These are phyloP conservation scores for Colletotrichum limetticola DNA, from an alignment of 2,329 filamentous ascomycete species.

Conservation along the genomic window DNA sequence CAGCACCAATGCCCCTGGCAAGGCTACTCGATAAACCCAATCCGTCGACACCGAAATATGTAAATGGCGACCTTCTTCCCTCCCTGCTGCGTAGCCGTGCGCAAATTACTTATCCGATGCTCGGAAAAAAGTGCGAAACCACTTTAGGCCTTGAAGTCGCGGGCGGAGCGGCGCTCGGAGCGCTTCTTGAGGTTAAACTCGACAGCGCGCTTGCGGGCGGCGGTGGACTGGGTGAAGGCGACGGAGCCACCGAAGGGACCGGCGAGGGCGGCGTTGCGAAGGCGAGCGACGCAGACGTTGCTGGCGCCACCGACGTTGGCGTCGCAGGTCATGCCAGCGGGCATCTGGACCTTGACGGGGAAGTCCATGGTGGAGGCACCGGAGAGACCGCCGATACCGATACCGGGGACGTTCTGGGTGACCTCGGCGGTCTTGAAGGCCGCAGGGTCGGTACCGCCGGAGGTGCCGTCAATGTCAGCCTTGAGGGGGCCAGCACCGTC, in stretches of 20 bases:
- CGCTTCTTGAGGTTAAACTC: conserved; percentile 58
- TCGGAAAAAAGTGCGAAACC: not conserved
- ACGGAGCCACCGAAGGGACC: conserved; percentile 75
- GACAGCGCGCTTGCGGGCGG: conserved; percentile 71
- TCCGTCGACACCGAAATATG: not conserved
- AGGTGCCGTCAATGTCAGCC: conserved; percentile 69
- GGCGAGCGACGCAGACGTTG: conserved; percentile 73
- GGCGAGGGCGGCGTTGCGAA: conserved; percentile 69
- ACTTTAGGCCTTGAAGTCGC: conserved; percentile 30
- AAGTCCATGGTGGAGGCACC: conserved; percentile 71
- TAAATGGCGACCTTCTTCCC: not conserved
- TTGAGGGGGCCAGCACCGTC: conserved; percentile 73
- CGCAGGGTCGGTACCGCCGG: conserved; percentile 67
- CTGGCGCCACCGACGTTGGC: conserved; percentile 66
- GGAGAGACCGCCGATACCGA: conserved; percentile 65
- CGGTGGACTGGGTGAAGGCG: conserved; percentile 70
- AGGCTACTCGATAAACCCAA: not conserved
- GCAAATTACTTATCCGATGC: conserved; percentile 9
- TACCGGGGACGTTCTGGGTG: conserved; percentile 69
- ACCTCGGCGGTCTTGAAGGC: conserved; percentile 71
- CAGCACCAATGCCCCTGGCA: conserved; percentile 12
- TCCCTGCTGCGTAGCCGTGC: conserved; percentile 8
- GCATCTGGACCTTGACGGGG: conserved; percentile 72
- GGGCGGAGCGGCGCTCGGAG: conserved; percentile 40
- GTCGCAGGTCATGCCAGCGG: conserved; percentile 72